Evolutionary conservation across 2,329 filamentous ascomycete species (phyloP).

Genomic region (Pseudopithomyces chartarum): DNA sequence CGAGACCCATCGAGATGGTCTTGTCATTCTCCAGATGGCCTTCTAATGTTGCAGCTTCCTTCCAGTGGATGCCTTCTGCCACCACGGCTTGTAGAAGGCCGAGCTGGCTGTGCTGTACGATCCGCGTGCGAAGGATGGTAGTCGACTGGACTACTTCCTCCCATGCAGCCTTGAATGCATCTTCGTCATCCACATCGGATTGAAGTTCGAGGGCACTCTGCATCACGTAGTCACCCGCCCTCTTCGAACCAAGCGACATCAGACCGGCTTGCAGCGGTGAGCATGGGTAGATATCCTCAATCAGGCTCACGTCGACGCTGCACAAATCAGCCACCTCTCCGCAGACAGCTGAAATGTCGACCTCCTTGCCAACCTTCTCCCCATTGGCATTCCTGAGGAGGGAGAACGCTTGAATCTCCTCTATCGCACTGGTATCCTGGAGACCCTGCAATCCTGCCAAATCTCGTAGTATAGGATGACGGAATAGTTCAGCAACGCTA

Average conservation of each 20-base stretch:
- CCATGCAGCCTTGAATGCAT: background rate
- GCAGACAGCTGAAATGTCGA: no score
- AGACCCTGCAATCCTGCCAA: no score
- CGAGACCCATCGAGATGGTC: background rate
- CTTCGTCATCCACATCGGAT: slow-evolving; percentile 11
- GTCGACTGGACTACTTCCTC: background rate
- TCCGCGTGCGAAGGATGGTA: slow-evolving; percentile 1
- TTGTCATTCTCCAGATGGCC: background rate
- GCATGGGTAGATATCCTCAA: background rate
- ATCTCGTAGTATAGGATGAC: no score
- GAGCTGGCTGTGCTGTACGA: background rate
- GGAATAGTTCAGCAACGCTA: background rate
- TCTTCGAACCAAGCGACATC: slow-evolving; percentile 22
- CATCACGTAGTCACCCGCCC: slow-evolving; percentile 58
- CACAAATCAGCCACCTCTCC: no score
- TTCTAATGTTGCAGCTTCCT: background rate
- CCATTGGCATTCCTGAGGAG: background rate
- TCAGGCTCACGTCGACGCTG: slow-evolving; percentile 18
- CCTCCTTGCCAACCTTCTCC: background rate
- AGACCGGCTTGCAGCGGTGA: background rate
- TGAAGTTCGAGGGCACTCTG: background rate
- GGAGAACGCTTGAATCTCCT: no score
- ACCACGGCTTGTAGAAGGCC: background rate
- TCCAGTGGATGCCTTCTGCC: background rate
- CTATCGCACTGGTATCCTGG: no score